Percentiles rank a stretch among this genome's conserved stretches.
Conservation (phyloP, 2,329 filamentous ascomycete species). For the Pseudocercospora crystallina region DNA sequence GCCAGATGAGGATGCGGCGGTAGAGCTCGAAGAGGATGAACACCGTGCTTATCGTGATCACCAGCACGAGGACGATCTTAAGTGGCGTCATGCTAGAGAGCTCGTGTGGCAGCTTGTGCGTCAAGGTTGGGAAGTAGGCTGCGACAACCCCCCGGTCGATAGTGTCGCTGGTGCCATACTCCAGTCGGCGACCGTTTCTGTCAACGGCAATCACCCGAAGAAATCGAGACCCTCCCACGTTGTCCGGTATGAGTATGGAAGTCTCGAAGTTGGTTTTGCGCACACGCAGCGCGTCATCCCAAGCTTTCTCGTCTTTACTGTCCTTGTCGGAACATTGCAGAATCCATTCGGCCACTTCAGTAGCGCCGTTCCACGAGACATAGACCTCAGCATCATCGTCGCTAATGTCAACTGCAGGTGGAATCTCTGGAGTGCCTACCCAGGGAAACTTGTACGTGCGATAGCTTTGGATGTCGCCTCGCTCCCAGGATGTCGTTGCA, state of each 20-base stretch:
- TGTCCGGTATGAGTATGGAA: slow-evolving; percentile 22
- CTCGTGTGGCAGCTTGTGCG: slow-evolving; percentile 6
- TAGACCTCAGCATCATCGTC: slow-evolving; percentile 39
- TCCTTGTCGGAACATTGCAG: slow-evolving; percentile 50
- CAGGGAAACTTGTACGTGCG: slow-evolving; percentile 55
- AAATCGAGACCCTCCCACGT: slow-evolving; percentile 22
- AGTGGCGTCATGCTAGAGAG: slow-evolving; percentile 15
- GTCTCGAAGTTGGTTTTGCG: slow-evolving; percentile 43
- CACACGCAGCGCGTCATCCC: slow-evolving; percentile 23
- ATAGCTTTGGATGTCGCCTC: slow-evolving; percentile 50
- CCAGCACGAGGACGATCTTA: slow-evolving; percentile 23
- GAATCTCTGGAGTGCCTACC: slow-evolving; percentile 38
- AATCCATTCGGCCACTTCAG: slow-evolving; percentile 47
- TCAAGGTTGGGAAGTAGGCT: slow-evolving; percentile 18
- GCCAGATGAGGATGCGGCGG: slow-evolving; percentile 28
- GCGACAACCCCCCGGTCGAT: slow-evolving; percentile 26
- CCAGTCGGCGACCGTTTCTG: slow-evolving; percentile 22
- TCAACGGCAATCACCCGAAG: slow-evolving; percentile 33
- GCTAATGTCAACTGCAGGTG: slow-evolving; percentile 36
- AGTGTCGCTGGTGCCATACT: slow-evolving; percentile 22
- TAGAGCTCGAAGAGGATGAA: slow-evolving; percentile 29
- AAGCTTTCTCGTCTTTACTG: slow-evolving; percentile 18
- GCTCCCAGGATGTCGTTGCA: slow-evolving; percentile 28
- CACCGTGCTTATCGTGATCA: slow-evolving; percentile 18
- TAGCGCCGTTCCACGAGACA: slow-evolving; percentile 54